Percentiles rank a stretch among this genome's conserved stretches.
Evolutionary conservation across 495 filamentous ascomycete species (phyloP).

Genomic region (Daldinia caldariorum): DNA sequence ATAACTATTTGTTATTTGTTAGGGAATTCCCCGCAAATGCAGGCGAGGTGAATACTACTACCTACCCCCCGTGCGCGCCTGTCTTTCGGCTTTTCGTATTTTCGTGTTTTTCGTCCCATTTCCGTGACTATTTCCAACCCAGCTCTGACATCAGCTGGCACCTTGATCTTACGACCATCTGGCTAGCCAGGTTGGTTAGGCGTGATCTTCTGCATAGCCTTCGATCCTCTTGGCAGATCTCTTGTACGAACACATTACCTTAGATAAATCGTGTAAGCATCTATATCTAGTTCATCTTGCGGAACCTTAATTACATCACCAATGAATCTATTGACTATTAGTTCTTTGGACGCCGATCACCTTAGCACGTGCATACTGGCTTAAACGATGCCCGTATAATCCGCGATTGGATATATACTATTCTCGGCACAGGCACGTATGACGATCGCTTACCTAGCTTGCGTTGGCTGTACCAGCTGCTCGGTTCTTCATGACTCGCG

Average conservation of each 20-base stretch:
- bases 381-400: not conserved
- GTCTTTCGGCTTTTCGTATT: not conserved
- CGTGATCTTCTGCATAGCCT: not conserved
- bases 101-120: not conserved
- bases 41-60: too few species aligned
- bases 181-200: not conserved
- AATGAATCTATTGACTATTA: not conserved
- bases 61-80: too few species aligned
- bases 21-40: conserved; percentile 3
- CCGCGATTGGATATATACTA: not conserved
- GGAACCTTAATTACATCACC: not conserved
- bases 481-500: not conserved
- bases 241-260: not conserved
- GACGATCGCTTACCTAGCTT: not conserved
- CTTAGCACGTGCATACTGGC: not conserved
- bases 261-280: too few species aligned
- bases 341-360: not conserved
- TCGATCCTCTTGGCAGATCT: not conserved
- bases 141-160: not conserved
- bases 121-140: not conserved
- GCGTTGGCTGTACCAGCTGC: not conserved
- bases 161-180: not conserved
- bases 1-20: not conserved
- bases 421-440: conserved; percentile 5
- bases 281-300: not conserved